Conservation (phyloP, 2,329 filamentous ascomycete genomes). For the Colletotrichum tropicicola region DNA sequence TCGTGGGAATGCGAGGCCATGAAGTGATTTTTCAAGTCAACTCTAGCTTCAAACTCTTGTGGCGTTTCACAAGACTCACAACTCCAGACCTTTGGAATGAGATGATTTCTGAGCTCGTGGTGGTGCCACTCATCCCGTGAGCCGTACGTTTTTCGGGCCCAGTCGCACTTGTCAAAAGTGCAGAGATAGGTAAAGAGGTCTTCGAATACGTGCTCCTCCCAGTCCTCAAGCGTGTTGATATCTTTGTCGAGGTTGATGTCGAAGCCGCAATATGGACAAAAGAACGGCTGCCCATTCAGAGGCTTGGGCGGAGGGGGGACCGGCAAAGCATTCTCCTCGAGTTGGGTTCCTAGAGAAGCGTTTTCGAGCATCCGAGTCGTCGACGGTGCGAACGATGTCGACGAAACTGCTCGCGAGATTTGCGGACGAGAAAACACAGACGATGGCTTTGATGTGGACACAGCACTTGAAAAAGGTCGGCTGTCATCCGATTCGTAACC, state of each 20-base stretch:
- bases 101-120: constrained; percentile 4
- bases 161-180: constrained; percentile 15
- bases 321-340: not conserved
- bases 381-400: not conserved
- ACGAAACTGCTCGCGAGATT: not conserved
- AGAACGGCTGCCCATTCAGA: constrained; percentile 1
- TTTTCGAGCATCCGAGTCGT: not conserved
- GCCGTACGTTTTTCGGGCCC: constrained; percentile 1
- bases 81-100: not conserved
- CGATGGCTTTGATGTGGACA: not conserved
- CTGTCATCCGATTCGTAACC: not conserved
- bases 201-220: constrained; percentile 14
- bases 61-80: not conserved
- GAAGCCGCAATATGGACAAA: constrained; percentile 15
- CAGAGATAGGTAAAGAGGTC: constrained; percentile 17
- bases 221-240: not conserved
- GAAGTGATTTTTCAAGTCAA: not conserved
- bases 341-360: too few relatives aligned
- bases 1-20: not conserved
- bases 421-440: not conserved
- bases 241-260: not conserved
- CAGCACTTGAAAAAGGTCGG: not conserved
- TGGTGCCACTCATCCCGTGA: constrained; percentile 10
- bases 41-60: not conserved
- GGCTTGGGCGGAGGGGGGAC: not conserved